A percentile compares a stretch with the other conserved stretches of the same genome.
These are phyloP conservation scores for Boechera stricta DNA, from an alignment of 345 rosid species.

Conservation along the genomic window DNA sequence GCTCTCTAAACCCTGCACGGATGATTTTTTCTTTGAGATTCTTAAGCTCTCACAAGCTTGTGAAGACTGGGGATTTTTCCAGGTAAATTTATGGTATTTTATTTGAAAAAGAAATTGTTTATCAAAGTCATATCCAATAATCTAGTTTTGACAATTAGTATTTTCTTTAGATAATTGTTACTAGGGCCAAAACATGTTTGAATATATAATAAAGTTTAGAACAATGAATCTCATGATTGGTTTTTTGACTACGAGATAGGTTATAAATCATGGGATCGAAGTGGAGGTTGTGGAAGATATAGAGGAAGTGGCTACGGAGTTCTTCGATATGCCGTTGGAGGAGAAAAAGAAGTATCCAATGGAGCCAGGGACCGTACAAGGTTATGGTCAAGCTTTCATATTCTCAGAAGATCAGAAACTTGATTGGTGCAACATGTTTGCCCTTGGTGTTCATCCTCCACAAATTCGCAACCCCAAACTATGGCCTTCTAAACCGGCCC, in stretches of 20 bases:
- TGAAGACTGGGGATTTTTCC: conserved; percentile 95
- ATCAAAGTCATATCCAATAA: conserved; percentile 4
- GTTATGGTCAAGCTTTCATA: conserved; percentile 94
- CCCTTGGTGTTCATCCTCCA: conserved; percentile 86
- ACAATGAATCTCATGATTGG: conserved; percentile 2
- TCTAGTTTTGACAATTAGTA: neutral
- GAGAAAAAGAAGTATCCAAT: conserved; percentile 87
- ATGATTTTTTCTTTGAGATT: conserved; percentile 51
- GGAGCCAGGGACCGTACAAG: conserved; percentile 93
- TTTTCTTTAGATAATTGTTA: neutral
- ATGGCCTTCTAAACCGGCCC: conserved; percentile 78
- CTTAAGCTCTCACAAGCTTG: conserved; percentile 68
- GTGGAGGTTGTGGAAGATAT: conserved; percentile 58
- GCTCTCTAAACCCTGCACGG: conserved; percentile 51
- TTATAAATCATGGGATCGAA: conserved; percentile 81
- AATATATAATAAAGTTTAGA: neutral
- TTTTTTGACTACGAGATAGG: conserved; percentile 46
- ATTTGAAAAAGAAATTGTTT: neutral
- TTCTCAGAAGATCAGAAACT: conserved; percentile 94
- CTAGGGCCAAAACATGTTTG: conserved; percentile 7
- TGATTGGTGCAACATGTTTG: conserved; percentile 99
- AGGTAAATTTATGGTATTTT: conserved; percentile 52
- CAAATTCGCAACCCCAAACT: conserved; percentile 71
- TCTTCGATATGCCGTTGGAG: conserved; percentile 79
- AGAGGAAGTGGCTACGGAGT: conserved; percentile 74